Base-by-base conservation (phyloP, 2,329 filamentous ascomycete genomes). In the Colletotrichum sojae region DNA sequence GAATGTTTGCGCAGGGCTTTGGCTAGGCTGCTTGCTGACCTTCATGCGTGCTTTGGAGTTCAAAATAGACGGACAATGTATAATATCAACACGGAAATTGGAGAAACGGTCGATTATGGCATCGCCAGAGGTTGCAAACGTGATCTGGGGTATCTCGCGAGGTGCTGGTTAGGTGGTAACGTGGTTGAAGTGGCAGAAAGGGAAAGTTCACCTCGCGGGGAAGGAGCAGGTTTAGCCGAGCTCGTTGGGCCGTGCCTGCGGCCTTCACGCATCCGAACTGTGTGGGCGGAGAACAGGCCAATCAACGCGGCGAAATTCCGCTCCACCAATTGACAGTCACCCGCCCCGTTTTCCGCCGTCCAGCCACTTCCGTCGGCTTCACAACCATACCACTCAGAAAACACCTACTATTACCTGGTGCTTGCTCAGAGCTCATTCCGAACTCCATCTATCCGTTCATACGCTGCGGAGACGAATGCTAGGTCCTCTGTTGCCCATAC, bases 141-240 rank as follows among this genome's bases (percentile, higher is more conserved):
- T 36, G 31, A 36, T 36, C 31, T 36, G 31, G 8, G 8, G 31
- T 12, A 36, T 36, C 31, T 36, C 10, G 8, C 10, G 31, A 2
- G 6, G 6, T 36, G 31, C 4, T 36, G 8, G 6, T 2, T 10
- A 43, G 10, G 40, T 4, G 15, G 12, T 43, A 6, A 43, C 2
- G 40, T 15, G 16, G 40, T 43, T 4, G 1, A 36, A 9, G 13
- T 43, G 2, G 40, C 5, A n/a, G 40, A 15, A 43, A 8, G 10
- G 6, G 12, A 4, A 43, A 43, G 40, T n/a, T 15, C 40, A 6
- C 12, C 40, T 43, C 16, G 40, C 40, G 40, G 40, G 16, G 40
- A n/a, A 15, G 16, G 25, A 22, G 52, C 58, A 63, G 18, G 52
- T 53, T 63, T 53, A 63, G 43, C 46, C 64, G 64, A 67, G 31